These are phyloP conservation scores for Chenopodium berlandieri DNA, from an alignment of 148 eudicot genomes.

Conservation along the genomic window DNA sequence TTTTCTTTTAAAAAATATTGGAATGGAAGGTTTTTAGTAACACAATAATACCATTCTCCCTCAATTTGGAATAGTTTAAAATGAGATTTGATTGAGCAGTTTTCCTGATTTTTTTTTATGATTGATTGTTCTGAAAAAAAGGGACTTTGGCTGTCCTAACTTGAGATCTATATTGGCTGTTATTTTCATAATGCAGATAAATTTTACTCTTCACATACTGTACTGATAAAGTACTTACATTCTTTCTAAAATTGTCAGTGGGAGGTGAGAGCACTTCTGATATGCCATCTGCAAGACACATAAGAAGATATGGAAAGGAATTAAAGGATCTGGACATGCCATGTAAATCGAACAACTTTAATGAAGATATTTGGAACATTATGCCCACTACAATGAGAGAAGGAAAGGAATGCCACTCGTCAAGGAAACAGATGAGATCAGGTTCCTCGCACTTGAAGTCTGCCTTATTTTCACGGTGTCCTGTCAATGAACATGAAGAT, in stretches of 20 bases:
- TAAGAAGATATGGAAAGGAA: slow-evolving; percentile 18
- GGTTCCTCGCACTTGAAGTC: slow-evolving; percentile 11
- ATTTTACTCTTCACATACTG: background rate
- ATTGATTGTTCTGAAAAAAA: background rate
- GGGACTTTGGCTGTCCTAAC: background rate
- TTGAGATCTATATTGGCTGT: background rate
- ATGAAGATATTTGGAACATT: slow-evolving; percentile 18
- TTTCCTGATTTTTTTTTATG: background rate
- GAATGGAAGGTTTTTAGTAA: background rate
- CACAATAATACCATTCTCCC: background rate
- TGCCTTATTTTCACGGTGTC: slow-evolving; percentile 16
- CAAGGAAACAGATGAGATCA: slow-evolving; percentile 21
- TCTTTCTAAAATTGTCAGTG: slow-evolving; percentile 20
- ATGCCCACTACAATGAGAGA: slow-evolving; percentile 14
- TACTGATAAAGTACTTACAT: background rate
- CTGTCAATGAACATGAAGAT: slow-evolving; percentile 19
- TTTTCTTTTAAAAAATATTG: too few relatives aligned
- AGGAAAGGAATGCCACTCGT: slow-evolving; percentile 12
- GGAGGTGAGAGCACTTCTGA: slow-evolving; percentile 18
- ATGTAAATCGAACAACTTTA: slow-evolving; percentile 15
- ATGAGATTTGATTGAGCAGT: background rate
- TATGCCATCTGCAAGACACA: slow-evolving; percentile 24
- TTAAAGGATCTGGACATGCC: slow-evolving; percentile 23
- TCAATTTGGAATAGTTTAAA: background rate
- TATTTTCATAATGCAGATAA: background rate